These are phyloP conservation scores for Cercospora sp. DNA, from an alignment of 2,329 filamentous ascomycete genomes.

Conservation along the genomic window DNA sequence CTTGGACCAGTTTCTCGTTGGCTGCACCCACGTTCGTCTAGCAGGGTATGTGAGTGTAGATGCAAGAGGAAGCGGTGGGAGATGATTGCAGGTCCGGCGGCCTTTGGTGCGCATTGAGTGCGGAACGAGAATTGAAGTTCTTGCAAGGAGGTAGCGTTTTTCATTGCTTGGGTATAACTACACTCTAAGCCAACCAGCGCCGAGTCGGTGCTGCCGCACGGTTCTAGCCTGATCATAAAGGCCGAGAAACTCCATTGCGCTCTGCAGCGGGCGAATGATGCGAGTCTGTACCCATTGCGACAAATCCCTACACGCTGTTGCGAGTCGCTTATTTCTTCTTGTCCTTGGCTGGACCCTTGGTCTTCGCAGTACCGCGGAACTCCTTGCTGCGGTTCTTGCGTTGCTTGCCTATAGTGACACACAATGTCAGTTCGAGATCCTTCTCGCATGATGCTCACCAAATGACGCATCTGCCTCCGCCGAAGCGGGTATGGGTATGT, in stretches of 20 bases:
- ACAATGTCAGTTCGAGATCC: slow-evolving; percentile 23
- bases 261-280: slow-evolving; percentile 24
- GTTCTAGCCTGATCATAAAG: slow-evolving; percentile 24
- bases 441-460: slow-evolving; percentile 17
- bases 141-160: slow-evolving; percentile 20
- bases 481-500: slow-evolving; percentile 17
- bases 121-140: neutral
- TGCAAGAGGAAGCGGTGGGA: too few species aligned
- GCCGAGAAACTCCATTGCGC: slow-evolving; percentile 21
- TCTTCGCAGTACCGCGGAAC: slow-evolving; percentile 95
- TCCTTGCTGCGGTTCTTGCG: slow-evolving; percentile 99
- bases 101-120: neutral
- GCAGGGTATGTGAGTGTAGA: too few species aligned
- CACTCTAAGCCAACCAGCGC: slow-evolving; percentile 29
- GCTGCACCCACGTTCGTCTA: neutral
- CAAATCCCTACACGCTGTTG: slow-evolving; percentile 17
- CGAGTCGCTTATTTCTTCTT: slow-evolving; percentile 61
- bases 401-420: slow-evolving; percentile 80
- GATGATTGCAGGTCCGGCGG: too few species aligned
- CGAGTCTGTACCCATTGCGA: slow-evolving; percentile 22
- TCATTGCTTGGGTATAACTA: slow-evolving; percentile 28
- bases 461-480: slow-evolving; percentile 15
- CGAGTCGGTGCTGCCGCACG: slow-evolving; percentile 24
- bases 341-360: slow-evolving; percentile 92
- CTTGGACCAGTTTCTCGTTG: neutral